A percentile compares a stretch with the other conserved stretches of the same genome.
Evolutionary conservation across 768 basidiomycete species (phyloP).

Genomic region (Mycena amicta): DNA sequence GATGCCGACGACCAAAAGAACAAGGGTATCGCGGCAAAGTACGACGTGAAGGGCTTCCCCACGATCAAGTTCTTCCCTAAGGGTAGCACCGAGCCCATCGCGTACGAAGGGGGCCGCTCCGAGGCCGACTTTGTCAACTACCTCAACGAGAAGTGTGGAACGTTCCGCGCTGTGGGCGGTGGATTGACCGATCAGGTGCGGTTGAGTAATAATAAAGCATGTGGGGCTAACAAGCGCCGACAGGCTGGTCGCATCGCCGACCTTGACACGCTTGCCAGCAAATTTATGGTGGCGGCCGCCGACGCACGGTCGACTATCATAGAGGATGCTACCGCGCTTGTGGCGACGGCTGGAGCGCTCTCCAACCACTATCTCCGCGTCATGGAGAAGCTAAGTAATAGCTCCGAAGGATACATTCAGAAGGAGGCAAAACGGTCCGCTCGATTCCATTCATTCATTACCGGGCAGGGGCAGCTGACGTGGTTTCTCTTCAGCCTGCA

Average conservation of each 20-base stretch:
- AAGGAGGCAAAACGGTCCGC: constrained; percentile 85
- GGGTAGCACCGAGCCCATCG: constrained; percentile 60
- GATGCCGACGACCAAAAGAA: constrained; percentile 87
- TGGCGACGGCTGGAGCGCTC: constrained; percentile 49
- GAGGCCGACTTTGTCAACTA: constrained; percentile 77
- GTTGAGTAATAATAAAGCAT: constrained; percentile 11
- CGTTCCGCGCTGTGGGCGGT: constrained; percentile 81
- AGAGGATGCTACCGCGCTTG: constrained; percentile 61
- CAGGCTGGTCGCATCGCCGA: constrained; percentile 82
- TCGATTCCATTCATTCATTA: constrained; percentile 4
- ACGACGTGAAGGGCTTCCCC: constrained; percentile 81
- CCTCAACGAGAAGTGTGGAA: constrained; percentile 87
- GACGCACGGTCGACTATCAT: constrained; percentile 62
- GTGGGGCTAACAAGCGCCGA: constrained; percentile 14
- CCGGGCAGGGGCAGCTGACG: constrained; percentile 19
- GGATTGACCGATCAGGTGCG: constrained; percentile 70
- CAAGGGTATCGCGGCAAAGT: constrained; percentile 66
- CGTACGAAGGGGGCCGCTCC: constrained; percentile 70
- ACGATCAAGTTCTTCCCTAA: constrained; percentile 96
- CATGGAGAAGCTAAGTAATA: constrained; percentile 83
- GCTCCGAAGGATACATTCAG: constrained; percentile 72
- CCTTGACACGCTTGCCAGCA: constrained; percentile 76
- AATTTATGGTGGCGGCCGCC: constrained; percentile 67
- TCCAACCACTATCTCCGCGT: constrained; percentile 84
- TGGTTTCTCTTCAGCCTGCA: constrained; percentile 52